Evolutionary conservation across 164 flowering plant genomes (phyloP).

Genomic region (Echeveria elegans): DNA sequence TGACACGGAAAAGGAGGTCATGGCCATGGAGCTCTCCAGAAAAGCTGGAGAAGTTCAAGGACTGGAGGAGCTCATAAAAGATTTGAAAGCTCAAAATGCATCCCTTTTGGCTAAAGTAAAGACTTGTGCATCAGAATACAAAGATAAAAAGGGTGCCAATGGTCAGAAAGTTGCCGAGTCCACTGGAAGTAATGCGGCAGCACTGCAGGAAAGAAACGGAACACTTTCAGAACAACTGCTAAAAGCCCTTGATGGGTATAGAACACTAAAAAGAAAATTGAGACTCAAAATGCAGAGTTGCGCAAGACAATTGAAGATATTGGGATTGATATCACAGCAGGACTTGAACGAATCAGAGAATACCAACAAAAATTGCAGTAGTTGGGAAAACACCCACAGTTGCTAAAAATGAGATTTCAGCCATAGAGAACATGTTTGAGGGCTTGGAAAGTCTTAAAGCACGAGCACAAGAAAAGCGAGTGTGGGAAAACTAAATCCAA

Average conservation of each 20-base stretch:
- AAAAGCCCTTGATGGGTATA: conserved; percentile 55
- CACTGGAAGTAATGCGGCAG: conserved; percentile 11
- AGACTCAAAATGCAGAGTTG: conserved; percentile 32
- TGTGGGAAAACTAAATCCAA: conserved; percentile 19
- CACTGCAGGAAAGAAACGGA: conserved; percentile 54
- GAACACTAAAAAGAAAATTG: conserved; percentile 47
- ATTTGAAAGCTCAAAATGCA: conserved; percentile 65
- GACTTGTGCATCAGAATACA: conserved; percentile 32
- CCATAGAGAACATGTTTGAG: conserved; percentile 32
- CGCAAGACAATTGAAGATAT: conserved; percentile 28
- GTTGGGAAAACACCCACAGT: conserved; percentile 10
- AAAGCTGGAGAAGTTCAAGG: conserved; percentile 48
- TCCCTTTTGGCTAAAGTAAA: conserved; percentile 38
- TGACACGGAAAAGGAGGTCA: conserved; percentile 66
- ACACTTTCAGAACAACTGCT: conserved; percentile 62
- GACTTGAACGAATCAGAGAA: conserved; percentile 21
- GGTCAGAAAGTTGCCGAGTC: conserved; percentile 12
- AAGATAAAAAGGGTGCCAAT: conserved; percentile 16
- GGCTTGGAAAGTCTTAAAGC: conserved; percentile 20
- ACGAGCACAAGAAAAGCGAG: conserved; percentile 19
- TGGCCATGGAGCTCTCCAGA: conserved; percentile 21
- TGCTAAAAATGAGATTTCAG: conserved; percentile 26
- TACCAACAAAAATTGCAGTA: conserved; percentile 17
- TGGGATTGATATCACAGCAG: conserved; percentile 19
- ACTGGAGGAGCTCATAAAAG: conserved; percentile 59